phyloP scores from a whole-genome alignment of 352 stramenopile genomes.

The Globisporangium cystogenes region DNA sequence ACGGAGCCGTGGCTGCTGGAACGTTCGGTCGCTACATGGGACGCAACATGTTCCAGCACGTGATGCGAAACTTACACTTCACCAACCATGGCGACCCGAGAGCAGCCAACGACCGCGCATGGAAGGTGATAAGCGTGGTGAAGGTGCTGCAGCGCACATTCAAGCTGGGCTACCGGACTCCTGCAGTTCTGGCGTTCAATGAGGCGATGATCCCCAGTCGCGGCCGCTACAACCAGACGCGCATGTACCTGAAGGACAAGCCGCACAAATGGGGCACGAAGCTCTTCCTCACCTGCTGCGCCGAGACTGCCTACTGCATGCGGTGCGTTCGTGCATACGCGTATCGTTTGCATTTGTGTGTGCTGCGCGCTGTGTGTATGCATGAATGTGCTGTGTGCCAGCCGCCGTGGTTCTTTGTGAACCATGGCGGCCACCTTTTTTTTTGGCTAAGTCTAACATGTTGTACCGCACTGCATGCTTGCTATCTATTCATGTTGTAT shows the following conservation, averaged over 20 bases:
- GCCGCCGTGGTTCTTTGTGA: neutral
- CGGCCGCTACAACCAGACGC: neutral
- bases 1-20: neutral
- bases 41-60: slow-evolving; percentile 1
- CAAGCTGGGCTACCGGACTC: neutral
- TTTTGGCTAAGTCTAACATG: slow-evolving; percentile 1
- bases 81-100: slow-evolving; percentile 7
- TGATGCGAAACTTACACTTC: slow-evolving; percentile 15
- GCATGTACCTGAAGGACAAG: no score
- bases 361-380: neutral
- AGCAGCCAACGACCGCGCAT: slow-evolving; percentile 3
- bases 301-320: neutral
- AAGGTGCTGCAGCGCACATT: slow-evolving; percentile 8
- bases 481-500: no score
- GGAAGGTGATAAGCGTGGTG: slow-evolving; percentile 11
- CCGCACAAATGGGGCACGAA: no score
- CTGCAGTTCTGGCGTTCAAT: slow-evolving; percentile 9
- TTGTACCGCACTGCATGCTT: neutral
- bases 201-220: neutral
- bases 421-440: neutral
- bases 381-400: neutral
- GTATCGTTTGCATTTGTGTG: neutral
- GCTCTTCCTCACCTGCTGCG: neutral
- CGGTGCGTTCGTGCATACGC: neutral
- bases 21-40: neutral